Evolutionary conservation across 192 early-diverging fungal genomes (phyloP), one percentile per base, ranked within the genome.

Genomic region (Umbelopsis sp.): DNA sequence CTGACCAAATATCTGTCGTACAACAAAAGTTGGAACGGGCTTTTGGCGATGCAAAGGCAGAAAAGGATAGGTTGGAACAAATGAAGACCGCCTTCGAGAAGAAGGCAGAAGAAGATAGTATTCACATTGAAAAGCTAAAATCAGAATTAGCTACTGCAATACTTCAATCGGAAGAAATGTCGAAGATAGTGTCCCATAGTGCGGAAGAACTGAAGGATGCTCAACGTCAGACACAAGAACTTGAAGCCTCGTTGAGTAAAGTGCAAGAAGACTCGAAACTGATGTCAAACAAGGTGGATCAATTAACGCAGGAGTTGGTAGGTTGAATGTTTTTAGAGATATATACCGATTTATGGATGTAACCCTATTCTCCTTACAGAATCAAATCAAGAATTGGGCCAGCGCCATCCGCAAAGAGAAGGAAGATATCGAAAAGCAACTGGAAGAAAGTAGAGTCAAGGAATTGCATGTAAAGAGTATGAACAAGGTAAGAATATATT

Each of bases 401-500:
- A 69, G 25, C 11, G 65, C 68, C n/a, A 43, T 79, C 25, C 78
- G 74, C 36, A 52, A 77, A 29, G 78, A 82, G 41, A 79, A 80
- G 65, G 70, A 71, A 66, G 88, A 86, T 22, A 78, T 85, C 20
- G 86, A 86, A 14, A 89, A 86, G 71, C 70, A 85, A 59, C 73
- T 92, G 7, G 89, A 91, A 72, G 92, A 93, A 16, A 70, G 85
- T 21, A 84, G 84, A 67, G 83, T 90, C 69, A 82, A 88, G 11
- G 93, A 95, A 74, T 75, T 75, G 17, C 89, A 91, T 73, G 56
- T 92, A 6, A 86, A 88, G 51, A 90, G 88, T 41, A 49, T 92
- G 14, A 92, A 93, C 75, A 93, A 90, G 82, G 92, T 92, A 81
- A 62, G 45, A 36, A 41, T 21, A 25, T 11, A 34, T 51, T 45